Percentiles rank a stretch among this genome's conserved stretches.
phyloP scores from a whole-genome alignment of 148 eudicot genomes.

The Polygonum maritimum region DNA sequence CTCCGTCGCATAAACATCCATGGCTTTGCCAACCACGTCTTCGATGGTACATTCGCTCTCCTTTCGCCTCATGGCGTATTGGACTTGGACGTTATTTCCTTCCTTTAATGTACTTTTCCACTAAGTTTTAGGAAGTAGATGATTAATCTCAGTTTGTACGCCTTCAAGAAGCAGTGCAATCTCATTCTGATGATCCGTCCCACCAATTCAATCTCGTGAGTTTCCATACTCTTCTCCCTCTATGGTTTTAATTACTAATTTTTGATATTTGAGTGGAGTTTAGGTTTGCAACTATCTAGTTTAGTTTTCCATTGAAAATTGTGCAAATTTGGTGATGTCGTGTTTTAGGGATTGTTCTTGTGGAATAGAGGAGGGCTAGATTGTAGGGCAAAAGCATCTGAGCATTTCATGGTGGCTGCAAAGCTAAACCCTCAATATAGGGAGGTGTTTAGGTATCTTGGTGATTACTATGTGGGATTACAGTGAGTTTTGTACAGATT shows the following conservation, averaged over 20 bases:
- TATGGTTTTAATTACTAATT: not conserved
- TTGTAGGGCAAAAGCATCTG: slow-evolving; percentile 63
- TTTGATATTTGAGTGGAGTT: not conserved
- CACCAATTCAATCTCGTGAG: slow-evolving; percentile 50
- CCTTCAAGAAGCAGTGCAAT: slow-evolving; percentile 37
- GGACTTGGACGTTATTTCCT: not conserved
- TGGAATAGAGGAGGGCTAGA: slow-evolving; percentile 64
- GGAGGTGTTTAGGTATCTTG: slow-evolving; percentile 68
- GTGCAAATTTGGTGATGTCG: not conserved
- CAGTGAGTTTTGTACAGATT: too few relatives aligned
- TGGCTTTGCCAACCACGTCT: not conserved
- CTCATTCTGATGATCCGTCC: slow-evolving; percentile 56
- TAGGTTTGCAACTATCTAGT: not conserved
- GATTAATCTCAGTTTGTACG: slow-evolving; percentile 17
- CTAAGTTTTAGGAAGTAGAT: slow-evolving; percentile 21
- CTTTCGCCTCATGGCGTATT: not conserved
- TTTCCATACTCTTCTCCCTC: not conserved
- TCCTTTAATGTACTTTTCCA: not conserved
- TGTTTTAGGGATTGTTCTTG: slow-evolving; percentile 46
- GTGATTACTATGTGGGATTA: slow-evolving; percentile 59
- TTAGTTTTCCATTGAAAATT: not conserved
- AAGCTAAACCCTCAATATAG: slow-evolving; percentile 70
- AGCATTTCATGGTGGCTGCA: slow-evolving; percentile 66
- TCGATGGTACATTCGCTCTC: not conserved
- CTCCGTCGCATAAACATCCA: not conserved